Evolutionary conservation across 108 stramenopile genomes (phyloP).

Genomic region (Pseudonitzschia multiseries): DNA sequence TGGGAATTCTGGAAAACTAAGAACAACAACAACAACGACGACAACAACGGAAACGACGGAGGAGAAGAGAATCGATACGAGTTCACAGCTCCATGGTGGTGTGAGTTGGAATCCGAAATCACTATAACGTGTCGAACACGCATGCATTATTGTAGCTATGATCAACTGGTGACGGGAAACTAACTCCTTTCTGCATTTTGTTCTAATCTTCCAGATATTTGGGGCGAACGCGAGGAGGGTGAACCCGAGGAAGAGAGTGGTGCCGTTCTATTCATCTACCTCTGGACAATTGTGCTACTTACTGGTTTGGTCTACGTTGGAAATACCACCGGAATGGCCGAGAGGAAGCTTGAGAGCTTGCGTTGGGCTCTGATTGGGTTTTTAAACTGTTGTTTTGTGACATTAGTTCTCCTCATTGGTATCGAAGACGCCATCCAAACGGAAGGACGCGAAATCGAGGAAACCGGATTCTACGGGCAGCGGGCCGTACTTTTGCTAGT

Average conservation of each 20-base stretch:
- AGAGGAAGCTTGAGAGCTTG: neutral
- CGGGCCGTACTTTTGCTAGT: conserved; percentile 23
- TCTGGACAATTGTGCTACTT: conserved; percentile 21
- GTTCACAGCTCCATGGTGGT: conserved; percentile 28
- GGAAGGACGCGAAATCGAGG: conserved; percentile 34
- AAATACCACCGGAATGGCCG: conserved; percentile 4
- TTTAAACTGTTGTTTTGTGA: conserved; percentile 19
- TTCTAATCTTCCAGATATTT: conserved; percentile 13
- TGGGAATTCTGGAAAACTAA: conserved; percentile 33
- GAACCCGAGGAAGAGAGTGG: conserved; percentile 20
- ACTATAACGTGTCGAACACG: neutral
- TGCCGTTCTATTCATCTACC: conserved; percentile 23
- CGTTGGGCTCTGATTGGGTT: conserved; percentile 17
- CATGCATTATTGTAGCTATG: neutral
- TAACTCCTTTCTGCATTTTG: neutral
- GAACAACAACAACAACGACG: neutral
- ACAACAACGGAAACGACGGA: neutral
- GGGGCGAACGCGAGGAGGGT: conserved; percentile 14
- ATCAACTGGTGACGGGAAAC: neutral
- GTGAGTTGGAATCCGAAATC: conserved; percentile 16
- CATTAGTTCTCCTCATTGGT: conserved; percentile 17
- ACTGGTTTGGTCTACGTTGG: conserved; percentile 1
- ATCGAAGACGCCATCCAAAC: conserved; percentile 13
- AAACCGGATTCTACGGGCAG: conserved; percentile 31
- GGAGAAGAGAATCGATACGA: conserved; percentile 5